Evolutionary conservation across 164 flowering plant genomes (phyloP), one percentile per base, ranked within the genome.

Genomic region (Platanus orientalis): DNA sequence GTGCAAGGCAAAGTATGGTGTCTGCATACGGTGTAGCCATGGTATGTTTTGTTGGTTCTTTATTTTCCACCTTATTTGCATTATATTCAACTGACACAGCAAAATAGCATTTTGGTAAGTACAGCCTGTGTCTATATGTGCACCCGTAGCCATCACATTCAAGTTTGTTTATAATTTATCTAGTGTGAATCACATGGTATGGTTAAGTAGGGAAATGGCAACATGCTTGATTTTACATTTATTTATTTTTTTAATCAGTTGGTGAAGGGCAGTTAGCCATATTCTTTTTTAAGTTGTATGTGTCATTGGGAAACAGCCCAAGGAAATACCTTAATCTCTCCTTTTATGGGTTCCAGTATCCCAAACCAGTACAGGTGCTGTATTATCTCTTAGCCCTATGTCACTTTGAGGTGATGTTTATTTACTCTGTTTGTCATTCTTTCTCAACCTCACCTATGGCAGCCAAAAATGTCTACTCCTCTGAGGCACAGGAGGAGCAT

Each of bases 1-100:
- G 57, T 95, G 99, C 95, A 92, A 84, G 76, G 79, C 80, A 67
- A 95, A 86, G 76, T 78, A 63, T 67, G 99, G 98, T 30, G 84
- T 87, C 19, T 92, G 96, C 80, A 78, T 95, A 64, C 92, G 86
- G 29, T 95, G 99, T 81, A 90, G 93, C 77, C 78, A 90, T 72
- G 99, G 99, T 95, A 95, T 70, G 96, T 75, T 58, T 61, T 70
- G 57, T 69, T 68, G 63, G 65, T 70, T 50, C 70, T 44, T 71
- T 61, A 28, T 69, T 54, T 63, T 69, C 27, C 32, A 27, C 4
- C 25, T 27, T 29, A 14, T 50, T 40, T 51, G 30, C 34, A 11
- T 51, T 26, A 4, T 36, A 5, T 21, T 2, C 6, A 1, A 3
- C 13, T 48, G 3, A 49, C 7, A 13, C 32, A 14, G 14, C 45